phyloP scores from a whole-genome alignment of 257 asterid species.

The Solanum sitiens region DNA sequence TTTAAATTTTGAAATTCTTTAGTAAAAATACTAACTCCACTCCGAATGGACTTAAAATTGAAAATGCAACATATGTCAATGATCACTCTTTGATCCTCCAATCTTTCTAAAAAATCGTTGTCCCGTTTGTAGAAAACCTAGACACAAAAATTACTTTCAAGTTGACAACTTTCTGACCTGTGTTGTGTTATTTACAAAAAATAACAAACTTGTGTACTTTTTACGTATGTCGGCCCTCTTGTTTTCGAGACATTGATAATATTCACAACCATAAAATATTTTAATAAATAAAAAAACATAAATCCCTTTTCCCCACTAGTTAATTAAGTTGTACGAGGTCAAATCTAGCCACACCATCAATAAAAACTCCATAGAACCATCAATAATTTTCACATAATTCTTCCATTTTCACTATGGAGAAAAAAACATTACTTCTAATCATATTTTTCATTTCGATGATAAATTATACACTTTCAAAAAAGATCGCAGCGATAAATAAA shows the following conservation, averaged over 20 bases:
- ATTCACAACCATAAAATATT: neutral
- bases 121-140: conserved; percentile 15
- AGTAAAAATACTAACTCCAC: too few relatives aligned
- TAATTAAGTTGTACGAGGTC: neutral
- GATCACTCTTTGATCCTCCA: conserved; percentile 3
- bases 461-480: neutral
- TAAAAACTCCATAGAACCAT: neutral
- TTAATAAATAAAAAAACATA: neutral
- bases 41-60: neutral
- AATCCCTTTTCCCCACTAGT: neutral
- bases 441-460: neutral
- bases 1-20: too few relatives aligned
- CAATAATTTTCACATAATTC: neutral
- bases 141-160: neutral
- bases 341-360: neutral
- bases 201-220: neutral
- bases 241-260: neutral
- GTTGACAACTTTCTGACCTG: conserved; percentile 1
- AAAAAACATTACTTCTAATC: neutral
- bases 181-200: neutral
- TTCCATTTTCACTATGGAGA: neutral
- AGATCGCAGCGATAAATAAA: neutral
- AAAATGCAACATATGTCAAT: neutral
- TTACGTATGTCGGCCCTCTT: neutral
- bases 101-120: conserved; percentile 18